phyloP scores from a whole-genome alignment of 2,329 filamentous ascomycete genomes.

The Proliferodiscus dingleyae region DNA sequence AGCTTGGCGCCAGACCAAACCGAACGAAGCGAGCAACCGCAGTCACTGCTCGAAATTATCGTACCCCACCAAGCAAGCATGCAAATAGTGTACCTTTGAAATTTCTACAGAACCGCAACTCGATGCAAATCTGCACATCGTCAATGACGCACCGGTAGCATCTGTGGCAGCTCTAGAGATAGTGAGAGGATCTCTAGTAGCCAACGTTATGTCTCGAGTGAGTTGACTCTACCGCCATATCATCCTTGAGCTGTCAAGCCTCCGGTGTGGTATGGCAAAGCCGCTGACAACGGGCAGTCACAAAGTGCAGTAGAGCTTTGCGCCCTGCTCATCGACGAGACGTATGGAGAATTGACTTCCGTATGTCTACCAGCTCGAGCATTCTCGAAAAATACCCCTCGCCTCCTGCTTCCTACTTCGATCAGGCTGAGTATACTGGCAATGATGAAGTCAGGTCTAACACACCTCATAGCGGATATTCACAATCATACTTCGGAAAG shows the following conservation, averaged over 20 bases:
- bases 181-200: slow-evolving; percentile 73
- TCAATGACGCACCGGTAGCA: slow-evolving; percentile 56
- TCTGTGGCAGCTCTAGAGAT: slow-evolving; percentile 69
- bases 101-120: slow-evolving; percentile 3
- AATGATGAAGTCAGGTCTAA: slow-evolving; percentile 22
- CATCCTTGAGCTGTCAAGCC: background rate
- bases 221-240: slow-evolving; percentile 28
- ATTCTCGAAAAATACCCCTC: background rate
- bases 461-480: slow-evolving; percentile 68
- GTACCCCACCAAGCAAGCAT: background rate
- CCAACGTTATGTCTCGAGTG: slow-evolving; percentile 53
- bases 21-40: too few relatives aligned
- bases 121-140: slow-evolving; percentile 10
- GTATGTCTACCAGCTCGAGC: slow-evolving; percentile 49
- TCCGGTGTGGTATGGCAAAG: too few relatives aligned
- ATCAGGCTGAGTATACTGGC: slow-evolving; percentile 14
- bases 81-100: slow-evolving; percentile 1
- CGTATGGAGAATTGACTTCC: slow-evolving; percentile 86
- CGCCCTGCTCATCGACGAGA: slow-evolving; percentile 80
- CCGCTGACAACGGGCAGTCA: slow-evolving; percentile 41
- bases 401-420: slow-evolving; percentile 8
- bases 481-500: slow-evolving; percentile 69
- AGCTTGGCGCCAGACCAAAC: slow-evolving; percentile 1
- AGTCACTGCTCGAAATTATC: background rate
- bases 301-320: slow-evolving; percentile 83